phyloP scores from a whole-genome alignment of 2,329 filamentous ascomycete species.

The Annulohypoxylon truncatum region DNA sequence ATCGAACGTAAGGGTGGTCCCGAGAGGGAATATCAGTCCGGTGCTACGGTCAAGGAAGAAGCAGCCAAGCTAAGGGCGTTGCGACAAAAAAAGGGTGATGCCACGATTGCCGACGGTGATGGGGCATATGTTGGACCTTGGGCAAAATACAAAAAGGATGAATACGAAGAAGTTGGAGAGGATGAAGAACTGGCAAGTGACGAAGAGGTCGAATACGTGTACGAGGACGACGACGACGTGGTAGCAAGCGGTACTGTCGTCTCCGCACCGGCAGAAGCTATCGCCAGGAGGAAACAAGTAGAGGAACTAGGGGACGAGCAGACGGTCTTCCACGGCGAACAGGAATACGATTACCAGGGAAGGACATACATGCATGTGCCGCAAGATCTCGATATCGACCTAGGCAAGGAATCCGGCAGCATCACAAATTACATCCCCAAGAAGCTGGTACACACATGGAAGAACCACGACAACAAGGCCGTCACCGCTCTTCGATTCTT shows the following conservation, averaged over 20 bases:
- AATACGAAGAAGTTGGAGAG: constrained; percentile 79
- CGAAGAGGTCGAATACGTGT: constrained; percentile 81
- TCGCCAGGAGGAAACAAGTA: constrained; percentile 67
- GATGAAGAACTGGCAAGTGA: constrained; percentile 81
- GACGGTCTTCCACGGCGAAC: constrained; percentile 84
- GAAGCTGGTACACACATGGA: constrained; percentile 92
- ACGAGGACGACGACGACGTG: constrained; percentile 76
- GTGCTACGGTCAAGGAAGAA: constrained; percentile 73
- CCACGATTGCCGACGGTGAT: constrained; percentile 85
- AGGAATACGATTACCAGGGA: constrained; percentile 92
- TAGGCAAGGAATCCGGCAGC: constrained; percentile 83
- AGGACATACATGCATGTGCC: constrained; percentile 98
- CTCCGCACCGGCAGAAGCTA: constrained; percentile 64
- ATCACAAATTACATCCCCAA: constrained; percentile 93
- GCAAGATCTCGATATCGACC: constrained; percentile 86
- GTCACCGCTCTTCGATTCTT: constrained; percentile 93
- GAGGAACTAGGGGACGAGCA: constrained; percentile 78
- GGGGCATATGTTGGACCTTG: constrained; percentile 94
- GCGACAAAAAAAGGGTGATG: constrained; percentile 86
- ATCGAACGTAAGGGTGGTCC: constrained; percentile 75
- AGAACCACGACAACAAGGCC: constrained; percentile 80
- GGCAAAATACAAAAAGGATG: constrained; percentile 81
- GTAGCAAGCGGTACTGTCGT: constrained; percentile 73
- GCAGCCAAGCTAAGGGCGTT: constrained; percentile 75
- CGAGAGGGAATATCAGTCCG: constrained; percentile 66